Base-by-base conservation (phyloP, 2,329 filamentous ascomycete species). In the Sporothrix mexicana region DNA sequence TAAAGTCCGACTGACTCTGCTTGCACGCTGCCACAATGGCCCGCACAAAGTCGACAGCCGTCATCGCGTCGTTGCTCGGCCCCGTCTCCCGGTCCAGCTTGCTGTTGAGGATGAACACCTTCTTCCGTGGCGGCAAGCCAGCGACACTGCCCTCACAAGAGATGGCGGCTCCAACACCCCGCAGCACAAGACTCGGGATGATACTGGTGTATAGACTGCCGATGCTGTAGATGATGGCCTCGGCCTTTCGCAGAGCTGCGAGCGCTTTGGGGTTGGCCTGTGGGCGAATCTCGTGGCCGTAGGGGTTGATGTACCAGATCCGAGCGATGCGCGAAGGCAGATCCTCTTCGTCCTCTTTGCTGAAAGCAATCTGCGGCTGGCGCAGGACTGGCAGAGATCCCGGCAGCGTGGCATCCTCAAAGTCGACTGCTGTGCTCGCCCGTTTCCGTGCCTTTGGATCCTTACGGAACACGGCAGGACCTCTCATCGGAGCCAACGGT, bases 291-390 rank as follows among this genome's bases (percentile, higher is more conserved):
- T 98, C 95, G 79, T 98, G 94, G n/a, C 95, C 95, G 80, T 98
- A 98, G 0, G 95, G 95, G 79, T 98, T 98, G 83, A 98, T 98
- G 83, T 98, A 98, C 94, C 94, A 98, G 45, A 98, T 87, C 2
- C 95, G 85, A 71, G 91, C 86, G 77, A 98, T 97, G 41, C 93
- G 87, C 0, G 92, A 87, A 0, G 93, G 88, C 0, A 98, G 85
- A 71, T 95, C 93, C 74, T 93, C 89, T 75, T 94, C 91, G 53
- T 88, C 85, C 78, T 85, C 81, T 82, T 98, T 98, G 78, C 88
- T 92, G 80, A 97, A 97, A 4, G 86, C 85, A 74, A 98, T 94
- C 75, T 97, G 93, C 69, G 92, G 93, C 73, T 92, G 90, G 7
- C 95, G 88, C 1, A 98, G 85, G 0, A 90, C 92, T 0, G 94